Conservation (phyloP, 169 alveolate genomes). For the Cryptosporidium andersoni region DNA sequence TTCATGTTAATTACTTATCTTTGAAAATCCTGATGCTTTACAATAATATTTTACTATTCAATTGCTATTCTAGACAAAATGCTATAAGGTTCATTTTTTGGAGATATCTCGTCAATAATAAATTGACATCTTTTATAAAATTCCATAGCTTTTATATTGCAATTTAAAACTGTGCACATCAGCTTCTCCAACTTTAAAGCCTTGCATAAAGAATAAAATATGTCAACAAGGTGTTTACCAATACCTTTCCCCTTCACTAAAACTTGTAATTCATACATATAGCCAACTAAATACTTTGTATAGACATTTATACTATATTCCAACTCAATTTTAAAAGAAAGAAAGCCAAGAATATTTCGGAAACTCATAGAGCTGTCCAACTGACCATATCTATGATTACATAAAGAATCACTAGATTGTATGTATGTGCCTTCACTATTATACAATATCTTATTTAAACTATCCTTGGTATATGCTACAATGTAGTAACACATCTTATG, state of each 20-base stretch:
- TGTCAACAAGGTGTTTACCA: slow-evolving; percentile 35
- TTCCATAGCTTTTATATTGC: slow-evolving; percentile 2
- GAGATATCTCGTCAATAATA: slow-evolving; percentile 31
- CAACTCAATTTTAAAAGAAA: slow-evolving; percentile 38
- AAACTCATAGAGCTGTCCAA: no score
- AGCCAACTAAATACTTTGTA: slow-evolving; percentile 23
- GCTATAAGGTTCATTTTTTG: slow-evolving; percentile 21
- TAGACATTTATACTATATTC: not conserved
- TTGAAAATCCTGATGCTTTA: not conserved
- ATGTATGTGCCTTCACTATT: no score
- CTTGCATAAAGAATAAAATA: slow-evolving; percentile 6
- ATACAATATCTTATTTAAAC: no score
- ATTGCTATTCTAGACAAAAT: slow-evolving; percentile 17
- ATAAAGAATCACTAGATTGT: no score
- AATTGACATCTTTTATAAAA: slow-evolving; percentile 45
- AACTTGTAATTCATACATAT: slow-evolving; percentile 55
- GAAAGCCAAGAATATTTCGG: not conserved
- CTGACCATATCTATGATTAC: no score
- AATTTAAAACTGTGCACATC: slow-evolving; percentile 57
- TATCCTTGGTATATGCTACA: slow-evolving; percentile 2
- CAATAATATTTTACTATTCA: not conserved
- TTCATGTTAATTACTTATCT: no score
- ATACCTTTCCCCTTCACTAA: slow-evolving; percentile 29
- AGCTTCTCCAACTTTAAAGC: slow-evolving; percentile 8
- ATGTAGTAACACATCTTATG: slow-evolving; percentile 23